Evolutionary conservation across 2,329 filamentous ascomycete genomes (phyloP).

Genomic region (Xylaria sp.): DNA sequence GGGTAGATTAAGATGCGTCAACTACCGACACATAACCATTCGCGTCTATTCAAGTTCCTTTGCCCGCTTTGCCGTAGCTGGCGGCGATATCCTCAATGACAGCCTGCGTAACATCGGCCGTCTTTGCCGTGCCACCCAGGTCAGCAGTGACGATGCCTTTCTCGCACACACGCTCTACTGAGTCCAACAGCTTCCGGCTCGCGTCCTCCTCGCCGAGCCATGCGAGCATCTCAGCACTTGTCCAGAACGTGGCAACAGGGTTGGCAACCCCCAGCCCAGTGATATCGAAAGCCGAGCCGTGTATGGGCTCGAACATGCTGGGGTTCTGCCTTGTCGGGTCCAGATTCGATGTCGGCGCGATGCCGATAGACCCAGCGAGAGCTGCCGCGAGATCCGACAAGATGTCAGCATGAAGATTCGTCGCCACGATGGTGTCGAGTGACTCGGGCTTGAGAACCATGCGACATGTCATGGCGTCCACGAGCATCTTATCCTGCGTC

Average conservation of each 20-base stretch:
- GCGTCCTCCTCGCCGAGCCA: slow-evolving; percentile 68
- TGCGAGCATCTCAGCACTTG: slow-evolving; percentile 66
- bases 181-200: slow-evolving; percentile 60
- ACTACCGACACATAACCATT: not conserved
- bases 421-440: slow-evolving; percentile 72
- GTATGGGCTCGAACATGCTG: slow-evolving; percentile 71
- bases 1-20: not conserved
- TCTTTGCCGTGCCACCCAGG: slow-evolving; percentile 60
- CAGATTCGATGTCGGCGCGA: slow-evolving; percentile 76
- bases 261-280: slow-evolving; percentile 67
- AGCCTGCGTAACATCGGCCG: slow-evolving; percentile 52
- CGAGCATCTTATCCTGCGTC: slow-evolving; percentile 72
- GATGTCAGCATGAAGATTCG: slow-evolving; percentile 73
- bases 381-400: slow-evolving; percentile 76
- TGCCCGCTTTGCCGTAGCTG: slow-evolving; percentile 14
- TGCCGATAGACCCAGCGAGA: slow-evolving; percentile 76
- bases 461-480: slow-evolving; percentile 73
- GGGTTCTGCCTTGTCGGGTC: slow-evolving; percentile 67
- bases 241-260: slow-evolving; percentile 70
- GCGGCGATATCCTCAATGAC: slow-evolving; percentile 44
- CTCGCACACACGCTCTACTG: slow-evolving; percentile 64
- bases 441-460: slow-evolving; percentile 71
- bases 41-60: slow-evolving; percentile 1
- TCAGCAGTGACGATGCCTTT: slow-evolving; percentile 64
- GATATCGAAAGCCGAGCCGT: slow-evolving; percentile 69